A percentile compares a stretch with the other conserved stretches of the same genome.
phyloP scores from a whole-genome alignment of 1,284 basidiomycete species.

The Cryptococcus sp. region DNA sequence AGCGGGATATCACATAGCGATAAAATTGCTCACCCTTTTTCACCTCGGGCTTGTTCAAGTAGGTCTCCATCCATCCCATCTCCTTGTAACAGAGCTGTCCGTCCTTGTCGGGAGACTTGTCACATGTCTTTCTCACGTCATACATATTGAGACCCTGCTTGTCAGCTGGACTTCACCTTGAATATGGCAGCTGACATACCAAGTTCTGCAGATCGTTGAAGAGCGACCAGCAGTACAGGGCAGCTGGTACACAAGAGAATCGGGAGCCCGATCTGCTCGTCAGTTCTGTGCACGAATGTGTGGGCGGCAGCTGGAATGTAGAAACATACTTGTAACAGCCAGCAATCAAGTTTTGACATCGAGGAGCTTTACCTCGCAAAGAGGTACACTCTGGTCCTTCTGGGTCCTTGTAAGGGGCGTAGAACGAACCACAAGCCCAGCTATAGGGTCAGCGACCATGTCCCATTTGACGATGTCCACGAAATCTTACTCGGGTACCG shows the following conservation, averaged over 20 bases:
- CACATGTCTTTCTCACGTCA: constrained; percentile 74
- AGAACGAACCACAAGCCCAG: constrained; percentile 49
- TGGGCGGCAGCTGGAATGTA: no score
- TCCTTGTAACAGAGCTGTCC: constrained; percentile 63
- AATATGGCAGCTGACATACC: constrained; percentile 11
- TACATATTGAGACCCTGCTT: constrained; percentile 55
- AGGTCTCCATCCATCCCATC: constrained; percentile 72
- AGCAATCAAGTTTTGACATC: constrained; percentile 43
- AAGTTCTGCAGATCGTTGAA: constrained; percentile 52
- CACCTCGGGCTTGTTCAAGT: constrained; percentile 64
- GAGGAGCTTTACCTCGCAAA: constrained; percentile 31
- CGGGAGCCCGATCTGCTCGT: constrained; percentile 38
- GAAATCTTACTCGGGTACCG: constrained; percentile 61
- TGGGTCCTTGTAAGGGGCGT: constrained; percentile 38
- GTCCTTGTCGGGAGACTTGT: constrained; percentile 55
- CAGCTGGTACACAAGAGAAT: constrained; percentile 55
- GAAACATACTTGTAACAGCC: constrained; percentile 48
- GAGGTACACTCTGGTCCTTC: constrained; percentile 34
- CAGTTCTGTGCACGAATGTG: no score
- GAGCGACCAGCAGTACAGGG: constrained; percentile 50
- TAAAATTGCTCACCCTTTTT: constrained; percentile 51
- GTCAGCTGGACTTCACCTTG: neutral
- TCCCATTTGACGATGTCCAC: neutral
- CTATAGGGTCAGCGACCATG: constrained; percentile 31
- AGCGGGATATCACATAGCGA: neutral